These are phyloP conservation scores for Gnomoniopsis sp. DNA, from an alignment of 2,329 filamentous ascomycete species.

Conservation along the genomic window DNA sequence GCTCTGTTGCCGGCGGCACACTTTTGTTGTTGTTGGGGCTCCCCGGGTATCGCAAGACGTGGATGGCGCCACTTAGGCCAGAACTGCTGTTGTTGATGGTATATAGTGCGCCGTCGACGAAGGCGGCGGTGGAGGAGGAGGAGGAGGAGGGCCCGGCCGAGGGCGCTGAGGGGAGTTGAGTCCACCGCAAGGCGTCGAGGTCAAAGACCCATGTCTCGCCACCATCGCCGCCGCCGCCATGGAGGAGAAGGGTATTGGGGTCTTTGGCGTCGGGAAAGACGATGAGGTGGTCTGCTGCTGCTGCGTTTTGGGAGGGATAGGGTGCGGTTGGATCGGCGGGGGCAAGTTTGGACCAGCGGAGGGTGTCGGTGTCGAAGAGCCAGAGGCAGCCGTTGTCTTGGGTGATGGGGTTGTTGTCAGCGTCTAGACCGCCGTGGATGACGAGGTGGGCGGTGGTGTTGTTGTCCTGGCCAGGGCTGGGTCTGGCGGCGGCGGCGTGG, in stretches of 20 bases:
- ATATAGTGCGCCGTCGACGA: slow-evolving; percentile 44
- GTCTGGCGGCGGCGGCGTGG: slow-evolving; percentile 34
- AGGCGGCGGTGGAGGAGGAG: slow-evolving; percentile 36
- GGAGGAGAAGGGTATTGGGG: slow-evolving; percentile 48
- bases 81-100: slow-evolving; percentile 38
- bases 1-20: no score
- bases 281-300: slow-evolving; percentile 30
- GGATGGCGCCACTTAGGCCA: slow-evolving; percentile 30
- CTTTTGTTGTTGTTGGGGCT: no score
- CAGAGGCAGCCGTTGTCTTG: slow-evolving; percentile 32
- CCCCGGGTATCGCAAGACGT: slow-evolving; percentile 32
- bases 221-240: slow-evolving; percentile 37
- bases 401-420: slow-evolving; percentile 25
- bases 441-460: slow-evolving; percentile 29
- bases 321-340: slow-evolving; percentile 29
- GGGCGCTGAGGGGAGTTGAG: slow-evolving; percentile 39
- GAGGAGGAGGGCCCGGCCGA: no score
- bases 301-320: slow-evolving; percentile 27
- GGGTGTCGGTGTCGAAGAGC: slow-evolving; percentile 34
- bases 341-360: slow-evolving; percentile 32
- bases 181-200: slow-evolving; percentile 45
- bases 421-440: slow-evolving; percentile 34
- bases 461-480: no score
- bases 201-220: slow-evolving; percentile 51
- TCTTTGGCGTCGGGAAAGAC: slow-evolving; percentile 31